Evolutionary conservation across 2,329 filamentous ascomycete species (phyloP).

Genomic region (Phoma sp.): DNA sequence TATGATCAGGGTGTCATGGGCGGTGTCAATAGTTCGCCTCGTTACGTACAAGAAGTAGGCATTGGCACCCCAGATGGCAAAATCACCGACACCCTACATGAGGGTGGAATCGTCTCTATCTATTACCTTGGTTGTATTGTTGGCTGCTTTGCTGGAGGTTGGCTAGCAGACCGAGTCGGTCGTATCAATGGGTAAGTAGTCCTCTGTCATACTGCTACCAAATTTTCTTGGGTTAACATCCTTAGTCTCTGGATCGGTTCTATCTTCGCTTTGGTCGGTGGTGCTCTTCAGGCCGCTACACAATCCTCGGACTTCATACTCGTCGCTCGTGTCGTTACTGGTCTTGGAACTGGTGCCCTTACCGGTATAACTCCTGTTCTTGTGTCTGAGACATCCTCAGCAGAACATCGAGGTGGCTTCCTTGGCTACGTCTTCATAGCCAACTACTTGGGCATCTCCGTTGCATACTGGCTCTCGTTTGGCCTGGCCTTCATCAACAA

Average conservation of each 20-base stretch:
- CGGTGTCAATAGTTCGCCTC: constrained; percentile 15
- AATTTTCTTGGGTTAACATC: background rate
- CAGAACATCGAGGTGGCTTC: constrained; percentile 71
- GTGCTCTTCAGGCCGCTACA: background rate
- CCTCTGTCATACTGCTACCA: background rate
- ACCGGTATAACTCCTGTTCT: constrained; percentile 73
- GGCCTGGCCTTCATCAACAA: constrained; percentile 51
- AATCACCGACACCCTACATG: background rate
- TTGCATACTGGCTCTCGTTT: constrained; percentile 58
- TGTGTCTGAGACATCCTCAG: constrained; percentile 71
- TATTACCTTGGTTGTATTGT: constrained; percentile 15
- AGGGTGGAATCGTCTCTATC: constrained; percentile 11
- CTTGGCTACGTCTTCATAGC: constrained; percentile 75
- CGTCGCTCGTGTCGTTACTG: background rate
- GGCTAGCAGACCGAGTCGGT: constrained; percentile 18
- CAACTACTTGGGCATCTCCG: constrained; percentile 63
- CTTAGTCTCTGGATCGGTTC: background rate
- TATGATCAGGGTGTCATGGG: constrained; percentile 35
- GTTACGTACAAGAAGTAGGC: constrained; percentile 9
- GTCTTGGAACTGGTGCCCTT: constrained; percentile 67
- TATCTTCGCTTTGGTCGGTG: background rate
- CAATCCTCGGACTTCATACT: background rate
- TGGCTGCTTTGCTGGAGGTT: constrained; percentile 15
- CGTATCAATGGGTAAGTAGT: constrained; percentile 16
- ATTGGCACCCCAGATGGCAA: constrained; percentile 22